phyloP scores from a whole-genome alignment of 257 asterid genomes.

The Petunia secreta region DNA sequence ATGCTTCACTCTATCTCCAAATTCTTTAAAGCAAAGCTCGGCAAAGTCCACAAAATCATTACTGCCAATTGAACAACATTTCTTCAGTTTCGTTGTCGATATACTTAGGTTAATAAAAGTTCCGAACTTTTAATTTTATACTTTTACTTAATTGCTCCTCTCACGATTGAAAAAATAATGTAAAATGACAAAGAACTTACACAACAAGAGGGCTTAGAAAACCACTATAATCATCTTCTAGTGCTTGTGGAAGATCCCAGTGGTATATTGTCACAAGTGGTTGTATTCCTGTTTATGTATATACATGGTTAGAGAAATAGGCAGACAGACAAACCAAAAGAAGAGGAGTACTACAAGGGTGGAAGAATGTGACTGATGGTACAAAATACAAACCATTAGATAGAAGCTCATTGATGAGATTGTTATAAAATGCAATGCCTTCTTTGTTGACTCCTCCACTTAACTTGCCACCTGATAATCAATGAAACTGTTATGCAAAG shows the following conservation, averaged over 20 bases:
- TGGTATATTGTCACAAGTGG: conserved; percentile 57
- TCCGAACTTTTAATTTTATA: too few relatives aligned
- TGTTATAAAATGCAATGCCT: conserved; percentile 39
- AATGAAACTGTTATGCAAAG: neutral
- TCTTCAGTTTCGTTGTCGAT: too few relatives aligned
- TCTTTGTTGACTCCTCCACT: conserved; percentile 32
- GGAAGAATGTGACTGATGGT: too few relatives aligned
- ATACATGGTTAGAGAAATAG: neutral
- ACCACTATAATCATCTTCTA: conserved; percentile 50
- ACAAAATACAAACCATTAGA: conserved; percentile 29
- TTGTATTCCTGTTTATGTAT: conserved; percentile 35
- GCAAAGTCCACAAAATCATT: conserved; percentile 46
- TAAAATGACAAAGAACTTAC: conserved; percentile 34
- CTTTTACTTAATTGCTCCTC: too few relatives aligned
- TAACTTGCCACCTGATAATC: conserved; percentile 34
- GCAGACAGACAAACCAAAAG: neutral
- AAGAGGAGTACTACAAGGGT: neutral
- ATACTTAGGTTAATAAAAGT: too few relatives aligned
- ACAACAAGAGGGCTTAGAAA: conserved; percentile 38
- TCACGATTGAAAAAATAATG: neutral
- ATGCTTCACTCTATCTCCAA: conserved; percentile 61
- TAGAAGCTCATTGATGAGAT: conserved; percentile 34
- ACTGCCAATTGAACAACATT: conserved; percentile 29
- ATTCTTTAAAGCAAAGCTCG: conserved; percentile 46
- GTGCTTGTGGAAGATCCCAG: conserved; percentile 48